Base-by-base conservation (phyloP, 768 basidiomycete species). In the Tylopilus subfusipes region DNA sequence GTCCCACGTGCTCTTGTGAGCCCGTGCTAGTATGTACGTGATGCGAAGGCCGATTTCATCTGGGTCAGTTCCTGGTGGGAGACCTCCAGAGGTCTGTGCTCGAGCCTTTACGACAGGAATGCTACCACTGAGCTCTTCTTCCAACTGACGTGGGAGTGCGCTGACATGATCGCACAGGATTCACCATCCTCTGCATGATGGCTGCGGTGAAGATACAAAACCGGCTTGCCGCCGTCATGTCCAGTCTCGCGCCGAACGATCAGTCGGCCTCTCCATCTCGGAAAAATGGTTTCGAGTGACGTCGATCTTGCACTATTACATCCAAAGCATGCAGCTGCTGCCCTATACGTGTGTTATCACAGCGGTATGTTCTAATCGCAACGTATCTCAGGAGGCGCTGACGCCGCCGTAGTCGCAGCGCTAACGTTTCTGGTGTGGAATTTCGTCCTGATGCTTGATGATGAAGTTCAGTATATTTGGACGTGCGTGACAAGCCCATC, bases 401-500 rank as follows among this genome's bases (percentile, higher is more conserved):
- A 65, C 46, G 2, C 25, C 10, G 43, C 14, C 2, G 1, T 16
- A 65, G 63, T 63, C 2, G 47, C 57, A 42, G 51, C 54, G 3
- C 51, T 65, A 2, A 34, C 57, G 2, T 16, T 64, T 36, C 29
- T 64, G 12, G 31, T 59, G 18, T 64, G 63, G 60, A 22, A 47
- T 30, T 38, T 31, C 11, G 5, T 65, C 10, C 8, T 57, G 14
- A 63, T 55, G 9, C 31, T 67, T 1, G 58, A 57, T 19, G 46
- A 67, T 14, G 65, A 67, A 44, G 50, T 60, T 34, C 36, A 48
- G 0, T 65, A 51, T 19, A 52, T 69, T 30, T 65, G 57, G 68
- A 42, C 43, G 59, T 72, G 22, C 62, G 71, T 52, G 18, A 5
- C 22, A 3, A 19, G 2, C 38, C 31, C 40, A 16, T 34, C 10